Conservation (phyloP, 129 eudicot genomes). For the Pseudognaphalium luteoalbum region DNA sequence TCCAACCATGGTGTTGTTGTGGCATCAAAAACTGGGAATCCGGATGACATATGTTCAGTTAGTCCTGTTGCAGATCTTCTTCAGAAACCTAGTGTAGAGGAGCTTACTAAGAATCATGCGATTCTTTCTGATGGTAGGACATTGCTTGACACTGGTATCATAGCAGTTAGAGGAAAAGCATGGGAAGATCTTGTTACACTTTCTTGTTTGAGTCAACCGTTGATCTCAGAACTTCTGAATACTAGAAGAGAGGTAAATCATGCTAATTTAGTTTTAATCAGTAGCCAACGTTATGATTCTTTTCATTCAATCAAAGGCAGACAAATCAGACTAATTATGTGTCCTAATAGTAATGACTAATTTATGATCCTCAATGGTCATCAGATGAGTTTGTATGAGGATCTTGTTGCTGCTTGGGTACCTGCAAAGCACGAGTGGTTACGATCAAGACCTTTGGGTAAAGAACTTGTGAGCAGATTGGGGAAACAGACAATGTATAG, state of each 20-base stretch:
- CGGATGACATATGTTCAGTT: conserved; percentile 41
- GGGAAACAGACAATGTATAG: conserved; percentile 88
- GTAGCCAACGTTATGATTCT: not conserved
- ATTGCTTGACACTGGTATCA: conserved; percentile 90
- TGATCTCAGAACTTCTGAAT: conserved; percentile 68
- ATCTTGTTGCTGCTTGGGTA: conserved; percentile 99
- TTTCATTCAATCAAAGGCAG: not conserved
- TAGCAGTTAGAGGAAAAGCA: conserved; percentile 88
- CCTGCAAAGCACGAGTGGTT: conserved; percentile 92
- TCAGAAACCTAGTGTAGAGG: conserved; percentile 81
- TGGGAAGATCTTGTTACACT: conserved; percentile 84
- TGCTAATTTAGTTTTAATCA: not conserved
- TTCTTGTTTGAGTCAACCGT: conserved; percentile 68
- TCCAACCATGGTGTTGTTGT: conserved; percentile 96
- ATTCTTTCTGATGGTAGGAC: conserved; percentile 89
- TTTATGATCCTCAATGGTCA: not conserved
- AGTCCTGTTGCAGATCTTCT: conserved; percentile 75
- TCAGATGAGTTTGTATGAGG: conserved; percentile 98
- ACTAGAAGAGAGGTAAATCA: conserved; percentile 68
- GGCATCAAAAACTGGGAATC: conserved; percentile 56
- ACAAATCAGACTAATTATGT: not conserved
- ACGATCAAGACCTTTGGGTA: conserved; percentile 71
- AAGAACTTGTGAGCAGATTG: conserved; percentile 61
- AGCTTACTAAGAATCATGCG: conserved; percentile 67
- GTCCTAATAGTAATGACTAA: not conserved